These are phyloP conservation scores for Monosporozyma solicola DNA, from an alignment of 805 yeast genomes.

Conservation along the genomic window DNA sequence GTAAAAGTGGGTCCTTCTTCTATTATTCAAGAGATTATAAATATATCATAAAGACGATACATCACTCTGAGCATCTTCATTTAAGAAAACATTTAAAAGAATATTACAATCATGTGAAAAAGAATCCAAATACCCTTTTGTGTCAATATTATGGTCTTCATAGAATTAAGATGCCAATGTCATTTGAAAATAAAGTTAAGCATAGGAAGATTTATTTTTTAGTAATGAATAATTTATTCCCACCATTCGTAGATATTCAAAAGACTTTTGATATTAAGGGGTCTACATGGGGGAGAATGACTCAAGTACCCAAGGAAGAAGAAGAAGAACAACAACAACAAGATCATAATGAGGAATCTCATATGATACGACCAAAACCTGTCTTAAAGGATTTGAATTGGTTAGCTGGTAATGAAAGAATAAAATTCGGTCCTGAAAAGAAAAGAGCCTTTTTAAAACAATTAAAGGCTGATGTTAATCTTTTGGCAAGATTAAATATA, in stretches of 20 bases:
- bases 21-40: constrained; percentile 90
- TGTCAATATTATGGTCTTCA: constrained; percentile 97
- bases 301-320: constrained; percentile 26
- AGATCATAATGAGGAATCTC: background rate
- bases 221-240: constrained; percentile 95
- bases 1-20: constrained; percentile 93
- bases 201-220: constrained; percentile 79
- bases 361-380: constrained; percentile 17
- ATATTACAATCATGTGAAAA: constrained; percentile 71
- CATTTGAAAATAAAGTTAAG: constrained; percentile 29
- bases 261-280: constrained; percentile 88
- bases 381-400: constrained; percentile 86
- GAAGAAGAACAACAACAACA: constrained; percentile 13
- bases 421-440: constrained; percentile 71
- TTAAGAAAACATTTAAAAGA: constrained; percentile 62
- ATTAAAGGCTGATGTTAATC: constrained; percentile 61
- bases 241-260: constrained; percentile 84
- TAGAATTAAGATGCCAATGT: constrained; percentile 78
- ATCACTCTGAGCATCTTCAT: constrained; percentile 84
- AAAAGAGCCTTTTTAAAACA: constrained; percentile 54
- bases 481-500: constrained; percentile 66
- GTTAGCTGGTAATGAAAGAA: constrained; percentile 54
- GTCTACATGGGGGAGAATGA: constrained; percentile 73
- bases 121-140: constrained; percentile 78
- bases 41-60: constrained; percentile 92